These are phyloP conservation scores for Pseudopithomyces maydicus DNA, from an alignment of 2,329 filamentous ascomycete species.

Conservation along the genomic window DNA sequence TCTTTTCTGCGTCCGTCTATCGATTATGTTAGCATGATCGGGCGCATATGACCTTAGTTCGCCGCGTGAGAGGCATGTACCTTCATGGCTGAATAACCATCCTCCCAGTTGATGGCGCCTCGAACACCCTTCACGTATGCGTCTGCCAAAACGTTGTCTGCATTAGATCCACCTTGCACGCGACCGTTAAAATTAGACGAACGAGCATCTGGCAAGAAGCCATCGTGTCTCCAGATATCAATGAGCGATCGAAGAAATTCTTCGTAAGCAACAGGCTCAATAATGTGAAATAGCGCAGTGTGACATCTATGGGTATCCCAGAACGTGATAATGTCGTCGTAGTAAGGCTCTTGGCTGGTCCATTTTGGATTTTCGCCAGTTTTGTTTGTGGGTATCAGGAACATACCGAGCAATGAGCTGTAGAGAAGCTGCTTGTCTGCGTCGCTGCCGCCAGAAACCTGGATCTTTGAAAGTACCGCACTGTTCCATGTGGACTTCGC, in stretches of 20 bases:
- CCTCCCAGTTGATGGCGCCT: slow-evolving; percentile 66
- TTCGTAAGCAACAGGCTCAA: slow-evolving; percentile 67
- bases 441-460: slow-evolving; percentile 61
- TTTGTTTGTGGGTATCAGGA: slow-evolving; percentile 70
- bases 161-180: slow-evolving; percentile 72
- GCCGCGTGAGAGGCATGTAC: background rate
- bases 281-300: slow-evolving; percentile 67
- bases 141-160: slow-evolving; percentile 74
- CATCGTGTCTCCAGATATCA: slow-evolving; percentile 69
- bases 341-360: slow-evolving; percentile 69
- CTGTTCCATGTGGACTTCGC: slow-evolving; percentile 64
- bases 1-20: slow-evolving; percentile 68
- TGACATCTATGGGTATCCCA: slow-evolving; percentile 71
- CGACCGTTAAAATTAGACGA: slow-evolving; percentile 73
- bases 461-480: slow-evolving; percentile 67
- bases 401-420: slow-evolving; percentile 72
- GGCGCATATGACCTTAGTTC: too few relatives aligned
- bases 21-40: background rate
- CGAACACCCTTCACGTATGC: slow-evolving; percentile 72
- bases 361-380: slow-evolving; percentile 73
- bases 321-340: slow-evolving; percentile 72
- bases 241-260: slow-evolving; percentile 70
- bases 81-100: slow-evolving; percentile 58
- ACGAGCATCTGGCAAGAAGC: slow-evolving; percentile 68
- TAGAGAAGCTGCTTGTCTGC: slow-evolving; percentile 67